Evolutionary conservation across 2,329 filamentous ascomycete species (phyloP), one percentile per base, ranked within the genome.

Genomic region (Scedosporium apiospermum): DNA sequence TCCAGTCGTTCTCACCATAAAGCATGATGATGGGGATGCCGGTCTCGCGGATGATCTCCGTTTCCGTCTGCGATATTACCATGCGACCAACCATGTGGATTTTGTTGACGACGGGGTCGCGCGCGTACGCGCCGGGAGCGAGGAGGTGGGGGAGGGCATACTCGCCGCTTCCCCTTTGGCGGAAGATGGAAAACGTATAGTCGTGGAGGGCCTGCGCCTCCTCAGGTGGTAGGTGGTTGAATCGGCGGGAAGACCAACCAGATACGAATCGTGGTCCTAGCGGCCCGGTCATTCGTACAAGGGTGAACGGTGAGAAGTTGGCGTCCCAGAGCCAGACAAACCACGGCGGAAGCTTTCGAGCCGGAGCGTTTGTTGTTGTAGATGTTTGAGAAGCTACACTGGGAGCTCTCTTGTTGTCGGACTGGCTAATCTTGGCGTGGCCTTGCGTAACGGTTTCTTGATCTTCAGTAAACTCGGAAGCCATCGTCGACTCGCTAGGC

Each of bases 1-100:
- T 99, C 95, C 95, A 99, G 78, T 99, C 95, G 70, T 95, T 88
- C 69, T 98, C 93, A 66, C 95, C 95, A 71, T 99, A 99, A 89
- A 98, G 93, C 72, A 99, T 84, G 7, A 98, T 83, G 38, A 98
- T 80, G 0, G 95, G 93, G 59, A 92, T 80, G 1, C 93, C 92
- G 0, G 82, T 89, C 68, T 86, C 83, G 63, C 72, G 75, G 49
- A 69, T 63, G 16, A 67, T 63, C 9, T 66, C 64, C 6, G 64
- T 66, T 26, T 68, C 68, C 5, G 70, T 63, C 3, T 69, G 69
- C 23, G 62, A 57, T 64, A 83, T 72, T 6, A 74, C 67, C 72
- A 96, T 90, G n/a, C 93, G 82, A 1, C 93, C 93, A 6, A 99
- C 88, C 16, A 88, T 85, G 18, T 95, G 87, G 62, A 99, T 96